Conservation (phyloP, 176 grass and related monocot species). For the Carex kokanica region DNA sequence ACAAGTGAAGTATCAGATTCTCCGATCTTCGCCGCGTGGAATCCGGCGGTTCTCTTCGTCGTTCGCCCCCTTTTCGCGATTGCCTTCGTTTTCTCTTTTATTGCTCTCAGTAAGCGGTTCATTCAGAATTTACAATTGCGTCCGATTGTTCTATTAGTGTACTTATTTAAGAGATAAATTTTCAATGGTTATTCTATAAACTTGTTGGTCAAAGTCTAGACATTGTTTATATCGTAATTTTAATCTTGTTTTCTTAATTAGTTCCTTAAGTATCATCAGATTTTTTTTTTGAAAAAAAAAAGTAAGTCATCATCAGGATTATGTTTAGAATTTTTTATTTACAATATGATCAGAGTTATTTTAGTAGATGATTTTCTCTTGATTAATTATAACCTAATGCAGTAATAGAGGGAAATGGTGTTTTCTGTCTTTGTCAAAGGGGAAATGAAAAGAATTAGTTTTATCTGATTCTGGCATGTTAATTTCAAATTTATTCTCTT, state of each 20-base stretch:
- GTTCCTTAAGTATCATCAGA: not conserved
- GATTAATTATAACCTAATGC: not conserved
- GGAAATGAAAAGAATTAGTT: not conserved
- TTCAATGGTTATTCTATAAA: not conserved
- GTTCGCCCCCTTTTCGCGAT: conserved; percentile 72
- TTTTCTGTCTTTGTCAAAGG: not conserved
- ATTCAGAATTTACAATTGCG: not conserved
- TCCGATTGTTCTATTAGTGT: not conserved
- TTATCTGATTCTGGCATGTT: not conserved
- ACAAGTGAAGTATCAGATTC: not conserved
- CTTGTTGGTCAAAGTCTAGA: not conserved
- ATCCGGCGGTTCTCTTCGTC: conserved; percentile 45
- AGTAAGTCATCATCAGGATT: not conserved
- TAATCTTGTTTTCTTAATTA: not conserved
- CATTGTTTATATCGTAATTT: not conserved
- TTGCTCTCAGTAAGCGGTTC: conserved; percentile 54
- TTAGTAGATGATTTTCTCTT: not conserved
- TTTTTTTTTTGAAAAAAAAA: not conserved
- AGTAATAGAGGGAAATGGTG: not conserved
- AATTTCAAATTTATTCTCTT: not conserved
- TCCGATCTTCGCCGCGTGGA: conserved; percentile 16
- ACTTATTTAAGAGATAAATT: no score
- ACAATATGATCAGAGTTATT: not conserved
- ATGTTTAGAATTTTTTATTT: not conserved
- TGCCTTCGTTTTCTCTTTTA: conserved; percentile 60